Conservation (phyloP, 2,329 filamentous ascomycete species). For the Lasiodiplodia sp. region DNA sequence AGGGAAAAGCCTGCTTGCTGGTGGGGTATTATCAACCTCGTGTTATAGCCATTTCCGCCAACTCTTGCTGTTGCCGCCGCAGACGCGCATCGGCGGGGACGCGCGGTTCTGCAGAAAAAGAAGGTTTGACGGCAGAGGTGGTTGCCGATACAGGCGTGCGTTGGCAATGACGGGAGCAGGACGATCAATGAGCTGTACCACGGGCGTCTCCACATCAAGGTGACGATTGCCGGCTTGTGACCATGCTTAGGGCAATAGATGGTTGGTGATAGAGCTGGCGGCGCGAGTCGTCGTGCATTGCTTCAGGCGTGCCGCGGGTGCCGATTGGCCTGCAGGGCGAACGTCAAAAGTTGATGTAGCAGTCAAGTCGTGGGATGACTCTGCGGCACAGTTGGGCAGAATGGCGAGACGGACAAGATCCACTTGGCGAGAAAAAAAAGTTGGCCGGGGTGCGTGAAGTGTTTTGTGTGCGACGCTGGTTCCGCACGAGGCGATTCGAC, state of each 20-base stretch:
- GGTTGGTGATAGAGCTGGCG: slow-evolving; percentile 3
- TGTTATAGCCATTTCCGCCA: slow-evolving; percentile 10
- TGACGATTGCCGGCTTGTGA: slow-evolving; percentile 8
- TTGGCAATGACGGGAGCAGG: slow-evolving; percentile 6
- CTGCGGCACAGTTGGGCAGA: not conserved
- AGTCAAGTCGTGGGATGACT: not conserved
- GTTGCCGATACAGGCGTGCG: not conserved
- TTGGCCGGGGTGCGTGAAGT: slow-evolving; percentile 7
- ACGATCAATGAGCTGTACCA: slow-evolving; percentile 6
- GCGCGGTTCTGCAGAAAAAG: slow-evolving; percentile 1
- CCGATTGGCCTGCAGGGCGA: slow-evolving; percentile 8
- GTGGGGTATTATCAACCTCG: slow-evolving; percentile 12
- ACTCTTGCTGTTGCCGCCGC: slow-evolving; percentile 1
- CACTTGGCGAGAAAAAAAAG: slow-evolving; percentile 15
- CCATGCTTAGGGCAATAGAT: not conserved
- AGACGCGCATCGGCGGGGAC: slow-evolving; percentile 6
- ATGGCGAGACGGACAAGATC: not conserved
- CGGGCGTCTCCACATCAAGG: slow-evolving; percentile 2
- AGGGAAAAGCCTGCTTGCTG: slow-evolving; percentile 22
- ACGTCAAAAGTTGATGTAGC: not conserved
- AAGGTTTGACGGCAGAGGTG: not conserved
- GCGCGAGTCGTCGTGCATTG: slow-evolving; percentile 11
- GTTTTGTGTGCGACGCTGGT: not conserved
- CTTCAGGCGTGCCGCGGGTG: not conserved
- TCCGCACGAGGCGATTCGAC: slow-evolving; percentile 18